Percentiles rank a stretch among this genome's conserved stretches.
Conservation (phyloP, 1,139 yeast genomes). For the Magnusiomyces suaveolens region DNA sequence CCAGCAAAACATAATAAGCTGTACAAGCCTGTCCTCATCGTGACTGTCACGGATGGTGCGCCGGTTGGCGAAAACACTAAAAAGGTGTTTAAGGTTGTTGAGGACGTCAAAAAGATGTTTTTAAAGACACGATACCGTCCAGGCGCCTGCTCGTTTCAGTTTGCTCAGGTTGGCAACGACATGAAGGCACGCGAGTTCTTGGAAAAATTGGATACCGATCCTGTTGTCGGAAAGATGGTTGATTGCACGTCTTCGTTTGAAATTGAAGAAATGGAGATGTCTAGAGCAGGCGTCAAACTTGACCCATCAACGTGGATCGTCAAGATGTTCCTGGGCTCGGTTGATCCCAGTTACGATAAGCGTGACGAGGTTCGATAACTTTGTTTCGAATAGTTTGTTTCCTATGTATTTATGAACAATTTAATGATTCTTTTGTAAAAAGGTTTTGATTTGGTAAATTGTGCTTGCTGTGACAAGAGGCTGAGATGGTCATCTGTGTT, state of each 20-base stretch:
- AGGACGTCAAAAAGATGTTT: conserved; percentile 23
- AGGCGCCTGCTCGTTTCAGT: conserved; percentile 29
- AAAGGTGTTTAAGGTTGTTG: conserved; percentile 23
- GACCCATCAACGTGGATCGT: conserved; percentile 28
- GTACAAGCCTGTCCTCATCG: conserved; percentile 27
- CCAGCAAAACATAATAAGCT: conserved; percentile 22
- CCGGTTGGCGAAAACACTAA: conserved; percentile 28
- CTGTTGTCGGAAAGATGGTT: conserved; percentile 27
- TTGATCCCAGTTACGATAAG: conserved; percentile 25
- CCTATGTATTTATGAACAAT: no score
- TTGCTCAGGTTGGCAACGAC: conserved; percentile 30
- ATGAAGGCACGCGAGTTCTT: conserved; percentile 28
- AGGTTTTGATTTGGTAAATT: no score
- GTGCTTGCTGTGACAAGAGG: no score
- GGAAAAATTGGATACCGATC: conserved; percentile 25
- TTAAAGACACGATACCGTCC: conserved; percentile 24
- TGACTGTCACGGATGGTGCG: conserved; percentile 29
- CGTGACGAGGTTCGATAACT: conserved; percentile 20
- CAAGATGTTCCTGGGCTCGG: conserved; percentile 27
- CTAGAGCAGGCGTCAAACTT: conserved; percentile 25
- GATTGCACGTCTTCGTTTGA: conserved; percentile 29
- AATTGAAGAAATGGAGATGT: conserved; percentile 30
- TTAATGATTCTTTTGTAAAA: no score
- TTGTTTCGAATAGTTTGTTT: no score
- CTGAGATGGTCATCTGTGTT: no score